Base-by-base conservation (phyloP, 768 basidiomycete genomes). In the Coprinopsis cinerea region DNA sequence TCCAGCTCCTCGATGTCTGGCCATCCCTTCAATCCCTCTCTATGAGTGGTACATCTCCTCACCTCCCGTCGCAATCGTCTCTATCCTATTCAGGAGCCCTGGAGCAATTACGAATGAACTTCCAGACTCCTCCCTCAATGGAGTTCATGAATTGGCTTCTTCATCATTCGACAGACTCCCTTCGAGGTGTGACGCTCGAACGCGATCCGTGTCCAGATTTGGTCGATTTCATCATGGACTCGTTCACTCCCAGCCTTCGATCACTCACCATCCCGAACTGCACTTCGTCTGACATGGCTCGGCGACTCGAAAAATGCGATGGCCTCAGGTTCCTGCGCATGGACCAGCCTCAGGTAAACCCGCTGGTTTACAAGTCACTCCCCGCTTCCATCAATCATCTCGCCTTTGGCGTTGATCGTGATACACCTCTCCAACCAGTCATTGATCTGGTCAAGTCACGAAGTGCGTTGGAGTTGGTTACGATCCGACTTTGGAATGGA, bases 111-210 rank as follows among this genome's bases (percentile, higher is more conserved):
- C 73, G 76, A 51, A 71, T 85, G 65, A 84, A 85, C 64, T 80
- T 82, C 63, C 84, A 85, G 60, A 61, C 68, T n/a, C 64, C 77
- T 5, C 82, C 83, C 18, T 75, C 81, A 2, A 59, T 77, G 40
- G 81, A 83, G 28, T 82, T 87, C 63, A 65, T 85, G 56, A 69
- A 75, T 30, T 87, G 85, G 86, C 77, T 89, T 49, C 78, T 87
- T 22, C 75, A 78, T 57, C 71, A 77, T 49, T 83, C 83, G 27
- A 55, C 64, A 20, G 62, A 61, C 37, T 70, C 71, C n/a, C 69
- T 85, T 40, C 70, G 70, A 48, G 63, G 67, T 25, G 67, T 88
- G 48, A 78, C 82, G 48, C 67, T 87, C 48, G 77, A 77, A 44
- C 73, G 83, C 49, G 79, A 85, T 53, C 83, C 84, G 1, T 72